Base-by-base conservation (phyloP, 768 basidiomycete genomes). In the Trametes meyenii region DNA sequence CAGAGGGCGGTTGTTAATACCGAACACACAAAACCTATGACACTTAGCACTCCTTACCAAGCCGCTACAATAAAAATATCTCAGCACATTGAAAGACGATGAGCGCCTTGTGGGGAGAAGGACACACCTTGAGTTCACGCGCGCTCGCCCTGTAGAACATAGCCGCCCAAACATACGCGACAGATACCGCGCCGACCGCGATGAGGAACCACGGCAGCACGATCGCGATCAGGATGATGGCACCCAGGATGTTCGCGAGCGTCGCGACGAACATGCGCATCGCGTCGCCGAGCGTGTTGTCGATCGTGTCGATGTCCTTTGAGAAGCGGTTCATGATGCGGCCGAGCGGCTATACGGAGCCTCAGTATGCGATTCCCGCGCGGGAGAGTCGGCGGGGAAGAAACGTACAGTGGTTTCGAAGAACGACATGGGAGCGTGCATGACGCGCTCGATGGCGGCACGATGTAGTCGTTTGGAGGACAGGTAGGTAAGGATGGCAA, bases 261-360 rank as follows among this genome's bases (percentile, higher is more conserved):
- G 92, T 94, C 11, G 71, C 72, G 45, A 83, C 74, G 52, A 92
- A 79, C 86, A 89, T 89, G 29, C 93, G 86, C 66, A 93, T 70
- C 0, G 91, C 80, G 70, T 94, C 91, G 69, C 84, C 85, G 6
- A 91, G 80, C 42, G 81, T 60, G 67, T 92, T 93, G 70, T 93
- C 92, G 54, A 92, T 81, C 0, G 90, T 92, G 69, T 93, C 90
- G 51, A 92, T 84, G 71, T 92, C 89, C 77, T 94, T 93, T 0
- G 91, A 87, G 72, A 97, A 93, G 16, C 93, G 85, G 72, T 94
- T 94, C 84, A 94, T 89, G 63, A 97, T 91, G 12, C 92, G 85
- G 16, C 94, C 94, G 21, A 92, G 79, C 6, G 91, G 92, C 81
- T 64, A 45, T 5, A 29, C 6, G 51, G 11, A n/a, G 53, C 21